Evolutionary conservation across 371 early-diverging fungal species (phyloP).

Genomic region (Apophysomyces sp.): DNA sequence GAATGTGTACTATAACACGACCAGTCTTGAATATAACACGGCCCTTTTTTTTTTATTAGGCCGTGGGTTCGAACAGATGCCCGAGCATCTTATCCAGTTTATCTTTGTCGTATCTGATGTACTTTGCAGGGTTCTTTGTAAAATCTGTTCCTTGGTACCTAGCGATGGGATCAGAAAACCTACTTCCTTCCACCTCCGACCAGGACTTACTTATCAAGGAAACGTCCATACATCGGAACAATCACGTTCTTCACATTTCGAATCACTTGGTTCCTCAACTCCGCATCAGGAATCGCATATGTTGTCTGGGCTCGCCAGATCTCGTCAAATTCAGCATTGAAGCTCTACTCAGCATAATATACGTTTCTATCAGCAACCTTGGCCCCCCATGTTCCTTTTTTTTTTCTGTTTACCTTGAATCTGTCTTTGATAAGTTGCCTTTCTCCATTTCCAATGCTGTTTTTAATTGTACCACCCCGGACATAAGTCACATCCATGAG

Average conservation of each 20-base stretch:
- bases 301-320: constrained; percentile 68
- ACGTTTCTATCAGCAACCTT: background rate
- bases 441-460: constrained; percentile 65
- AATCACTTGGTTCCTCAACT: constrained; percentile 69
- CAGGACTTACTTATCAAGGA: constrained; percentile 60
- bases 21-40: background rate
- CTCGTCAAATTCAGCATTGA: constrained; percentile 84
- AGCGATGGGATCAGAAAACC: background rate
- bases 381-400: too few relatives aligned
- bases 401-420: constrained; percentile 77
- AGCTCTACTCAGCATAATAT: constrained; percentile 40
- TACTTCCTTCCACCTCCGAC: constrained; percentile 7
- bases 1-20: background rate
- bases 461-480: constrained; percentile 63
- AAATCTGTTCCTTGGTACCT: constrained; percentile 66
- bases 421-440: constrained; percentile 75
- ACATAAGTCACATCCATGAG: constrained; percentile 77
- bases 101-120: constrained; percentile 76
- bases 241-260: constrained; percentile 73
- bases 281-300: constrained; percentile 82
- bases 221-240: constrained; percentile 79
- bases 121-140: constrained; percentile 80
- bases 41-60: constrained; percentile 14
- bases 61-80: constrained; percentile 66
- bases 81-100: constrained; percentile 64